Evolutionary conservation across 495 filamentous ascomycete genomes (phyloP).

Genomic region (Penicillium mononematosum): DNA sequence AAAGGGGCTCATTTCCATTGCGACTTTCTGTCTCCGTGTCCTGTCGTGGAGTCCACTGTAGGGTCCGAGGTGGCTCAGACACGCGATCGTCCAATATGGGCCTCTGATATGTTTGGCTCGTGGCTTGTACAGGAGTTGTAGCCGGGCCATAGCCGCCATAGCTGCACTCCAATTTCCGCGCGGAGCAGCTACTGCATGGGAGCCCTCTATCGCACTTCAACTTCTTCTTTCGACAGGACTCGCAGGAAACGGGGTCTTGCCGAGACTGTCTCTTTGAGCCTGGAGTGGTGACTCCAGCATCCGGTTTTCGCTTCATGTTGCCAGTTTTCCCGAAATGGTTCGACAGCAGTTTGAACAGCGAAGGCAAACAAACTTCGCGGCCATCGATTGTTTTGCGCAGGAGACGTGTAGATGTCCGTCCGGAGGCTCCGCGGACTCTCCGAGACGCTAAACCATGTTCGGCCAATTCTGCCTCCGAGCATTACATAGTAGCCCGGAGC

Average conservation of each 20-base stretch:
- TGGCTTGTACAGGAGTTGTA: background rate
- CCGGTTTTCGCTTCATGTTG: constrained; percentile 32
- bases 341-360: background rate
- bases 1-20: constrained; percentile 22
- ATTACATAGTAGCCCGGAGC: constrained; percentile 1
- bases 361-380: background rate
- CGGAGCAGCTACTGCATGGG: constrained; percentile 47
- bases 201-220: constrained; percentile 20
- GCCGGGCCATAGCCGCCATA: constrained; percentile 16
- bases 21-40: background rate
- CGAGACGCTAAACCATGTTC: constrained; percentile 13
- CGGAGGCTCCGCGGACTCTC: constrained; percentile 32
- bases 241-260: constrained; percentile 53
- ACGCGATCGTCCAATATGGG: background rate
- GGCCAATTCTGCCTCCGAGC: background rate
- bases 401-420: background rate
- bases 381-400: background rate
- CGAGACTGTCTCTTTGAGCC: constrained; percentile 28
- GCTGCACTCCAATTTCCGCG: constrained; percentile 37
- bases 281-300: background rate
- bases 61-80: background rate
- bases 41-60: background rate
- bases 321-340: background rate
- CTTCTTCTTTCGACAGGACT: constrained; percentile 24
- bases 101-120: background rate